Conservation (phyloP, 805 yeast species). For the Pichia kluyveri region DNA sequence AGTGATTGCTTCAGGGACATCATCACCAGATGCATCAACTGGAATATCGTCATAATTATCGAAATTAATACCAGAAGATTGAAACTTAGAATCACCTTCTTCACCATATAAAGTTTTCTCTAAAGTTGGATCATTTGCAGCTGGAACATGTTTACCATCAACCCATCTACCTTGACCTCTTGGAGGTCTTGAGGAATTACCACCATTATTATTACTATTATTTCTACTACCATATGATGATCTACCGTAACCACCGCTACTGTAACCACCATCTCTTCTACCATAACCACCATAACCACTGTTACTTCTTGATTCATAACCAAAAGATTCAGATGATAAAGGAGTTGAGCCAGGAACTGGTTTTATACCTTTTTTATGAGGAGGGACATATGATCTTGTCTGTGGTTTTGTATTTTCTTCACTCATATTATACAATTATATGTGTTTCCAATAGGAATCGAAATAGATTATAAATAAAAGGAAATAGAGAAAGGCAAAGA, state of each 20-base stretch:
- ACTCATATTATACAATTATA: neutral
- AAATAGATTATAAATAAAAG: neutral
- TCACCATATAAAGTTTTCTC: slow-evolving; percentile 83
- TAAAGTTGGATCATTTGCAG: slow-evolving; percentile 55
- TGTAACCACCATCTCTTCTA: neutral
- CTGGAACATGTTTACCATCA: slow-evolving; percentile 83
- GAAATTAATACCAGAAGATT: slow-evolving; percentile 95
- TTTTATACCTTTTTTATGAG: slow-evolving; percentile 32
- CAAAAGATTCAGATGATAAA: neutral
- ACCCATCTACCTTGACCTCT: slow-evolving; percentile 71
- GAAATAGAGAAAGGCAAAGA: neutral
- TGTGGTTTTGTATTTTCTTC: slow-evolving; percentile 7
- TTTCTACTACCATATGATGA: slow-evolving; percentile 16
- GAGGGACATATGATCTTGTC: slow-evolving; percentile 36
- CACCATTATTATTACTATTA: slow-evolving; percentile 18
- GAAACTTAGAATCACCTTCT: slow-evolving; percentile 63
- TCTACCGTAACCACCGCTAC: slow-evolving; percentile 12
- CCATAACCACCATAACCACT: neutral
- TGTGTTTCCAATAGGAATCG: neutral
- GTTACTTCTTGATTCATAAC: neutral
- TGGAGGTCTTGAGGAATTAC: slow-evolving; percentile 20
- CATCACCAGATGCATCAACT: slow-evolving; percentile 93
- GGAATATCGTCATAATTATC: slow-evolving; percentile 99
- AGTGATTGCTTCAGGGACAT: slow-evolving; percentile 88
- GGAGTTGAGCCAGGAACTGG: slow-evolving; percentile 2